These are phyloP conservation scores for Xylariaceae sp. DNA, from an alignment of 2,329 filamentous ascomycete genomes.

Conservation along the genomic window DNA sequence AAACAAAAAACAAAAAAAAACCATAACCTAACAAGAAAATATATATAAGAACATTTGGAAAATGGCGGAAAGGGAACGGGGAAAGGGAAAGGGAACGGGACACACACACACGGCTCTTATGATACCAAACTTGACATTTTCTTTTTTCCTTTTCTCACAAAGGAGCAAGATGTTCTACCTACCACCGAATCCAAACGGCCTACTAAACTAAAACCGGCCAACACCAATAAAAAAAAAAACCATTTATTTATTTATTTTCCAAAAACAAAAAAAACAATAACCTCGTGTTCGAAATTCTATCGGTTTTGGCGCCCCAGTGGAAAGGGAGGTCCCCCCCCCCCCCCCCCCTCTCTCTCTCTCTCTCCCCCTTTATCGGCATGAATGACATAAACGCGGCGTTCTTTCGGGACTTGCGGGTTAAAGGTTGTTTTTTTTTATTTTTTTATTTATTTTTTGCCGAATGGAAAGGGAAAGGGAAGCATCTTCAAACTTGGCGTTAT, in stretches of 20 bases:
- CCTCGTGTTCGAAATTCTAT: no score
- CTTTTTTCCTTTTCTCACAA: neutral
- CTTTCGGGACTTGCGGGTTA: neutral
- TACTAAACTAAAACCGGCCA: no score
- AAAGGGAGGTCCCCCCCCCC: no score
- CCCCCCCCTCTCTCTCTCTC: no score
- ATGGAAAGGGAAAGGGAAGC: neutral
- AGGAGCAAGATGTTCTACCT: neutral
- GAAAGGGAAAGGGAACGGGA: slow-evolving; percentile 8
- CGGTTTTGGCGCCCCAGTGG: no score
- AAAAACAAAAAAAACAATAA: neutral
- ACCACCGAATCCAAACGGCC: no score
- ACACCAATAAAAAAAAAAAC: no score
- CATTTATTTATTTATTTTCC: neutral
- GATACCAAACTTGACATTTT: slow-evolving; percentile 26
- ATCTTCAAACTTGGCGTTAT: no score
- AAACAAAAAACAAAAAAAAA: no score
- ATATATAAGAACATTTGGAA: slow-evolving; percentile 6
- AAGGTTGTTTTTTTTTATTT: neutral
- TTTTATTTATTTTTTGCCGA: neutral
- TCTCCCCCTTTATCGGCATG: no score
- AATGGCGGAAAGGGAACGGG: slow-evolving; percentile 11
- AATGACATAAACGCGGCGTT: no score
- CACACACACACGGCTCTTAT: slow-evolving; percentile 17
- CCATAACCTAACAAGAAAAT: no score